These are phyloP conservation scores for Aspergillus carbonarius DNA, from an alignment of 2,329 filamentous ascomycete genomes.

Conservation along the genomic window DNA sequence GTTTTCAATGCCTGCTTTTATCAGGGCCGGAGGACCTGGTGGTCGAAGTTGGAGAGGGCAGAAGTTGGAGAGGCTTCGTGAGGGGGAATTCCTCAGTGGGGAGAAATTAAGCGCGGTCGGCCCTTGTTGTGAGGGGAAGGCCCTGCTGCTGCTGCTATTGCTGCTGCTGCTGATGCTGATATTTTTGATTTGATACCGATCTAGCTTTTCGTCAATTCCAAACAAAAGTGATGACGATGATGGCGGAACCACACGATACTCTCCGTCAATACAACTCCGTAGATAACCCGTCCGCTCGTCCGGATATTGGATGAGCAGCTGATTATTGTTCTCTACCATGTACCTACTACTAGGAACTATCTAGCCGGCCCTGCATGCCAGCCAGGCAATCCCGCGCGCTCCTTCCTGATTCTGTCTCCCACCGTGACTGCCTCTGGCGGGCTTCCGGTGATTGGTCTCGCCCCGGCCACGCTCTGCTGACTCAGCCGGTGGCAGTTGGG, in stretches of 20 bases:
- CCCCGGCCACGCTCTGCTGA: background rate
- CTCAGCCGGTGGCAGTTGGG: background rate
- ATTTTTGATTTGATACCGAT: background rate
- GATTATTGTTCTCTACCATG: background rate
- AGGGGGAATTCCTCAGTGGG: slow-evolving; percentile 18
- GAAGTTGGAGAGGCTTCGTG: slow-evolving; percentile 9
- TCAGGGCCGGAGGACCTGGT: background rate
- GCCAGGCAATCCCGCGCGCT: background rate
- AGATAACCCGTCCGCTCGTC: background rate
- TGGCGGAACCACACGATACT: too few relatives aligned
- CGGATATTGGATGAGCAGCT: background rate
- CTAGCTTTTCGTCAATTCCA: background rate
- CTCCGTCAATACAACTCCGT: background rate
- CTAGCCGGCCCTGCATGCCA: background rate
- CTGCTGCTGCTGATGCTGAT: background rate
- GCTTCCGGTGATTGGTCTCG: background rate
- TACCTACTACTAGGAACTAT: background rate
- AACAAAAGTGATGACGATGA: background rate
- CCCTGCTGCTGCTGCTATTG: background rate
- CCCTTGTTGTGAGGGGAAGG: slow-evolving; percentile 4
- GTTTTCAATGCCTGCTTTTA: background rate
- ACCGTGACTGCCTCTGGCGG: background rate
- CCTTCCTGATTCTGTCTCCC: background rate
- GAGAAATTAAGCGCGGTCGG: slow-evolving; percentile 12
- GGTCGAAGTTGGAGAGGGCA: background rate